A percentile compares a stretch with the other conserved stretches of the same genome.
Conservation (phyloP, 208 protist species). For the Strigomonas culicis region DNA sequence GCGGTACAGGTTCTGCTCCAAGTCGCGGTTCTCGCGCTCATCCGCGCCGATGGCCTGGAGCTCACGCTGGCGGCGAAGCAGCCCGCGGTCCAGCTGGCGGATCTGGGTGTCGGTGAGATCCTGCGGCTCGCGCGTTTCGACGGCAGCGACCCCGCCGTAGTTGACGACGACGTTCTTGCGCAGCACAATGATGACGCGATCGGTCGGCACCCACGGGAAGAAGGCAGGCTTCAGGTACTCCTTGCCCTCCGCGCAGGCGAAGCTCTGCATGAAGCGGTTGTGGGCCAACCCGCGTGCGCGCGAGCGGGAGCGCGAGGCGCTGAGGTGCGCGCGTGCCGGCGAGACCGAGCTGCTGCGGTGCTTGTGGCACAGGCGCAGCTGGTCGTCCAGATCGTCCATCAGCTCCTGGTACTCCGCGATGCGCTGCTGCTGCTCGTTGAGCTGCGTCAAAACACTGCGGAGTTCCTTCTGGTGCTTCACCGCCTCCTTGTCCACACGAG, state of each 20-base stretch:
- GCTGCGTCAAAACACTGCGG: slow-evolving; percentile 62
- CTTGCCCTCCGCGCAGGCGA: slow-evolving; percentile 63
- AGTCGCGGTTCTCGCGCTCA: slow-evolving; percentile 12
- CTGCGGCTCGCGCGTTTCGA: slow-evolving; percentile 41
- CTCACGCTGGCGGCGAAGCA: slow-evolving; percentile 32
- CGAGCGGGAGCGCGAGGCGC: slow-evolving; percentile 15
- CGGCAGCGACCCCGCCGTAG: slow-evolving; percentile 37
- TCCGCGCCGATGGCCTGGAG: slow-evolving; percentile 23
- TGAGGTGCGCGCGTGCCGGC: slow-evolving; percentile 12
- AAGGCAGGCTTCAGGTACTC: slow-evolving; percentile 74
- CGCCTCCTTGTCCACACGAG: slow-evolving; percentile 45
- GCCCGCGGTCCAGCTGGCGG: slow-evolving; percentile 44
- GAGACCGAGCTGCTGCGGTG: slow-evolving; percentile 21
- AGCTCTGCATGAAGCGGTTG: slow-evolving; percentile 62
- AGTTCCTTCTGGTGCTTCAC: slow-evolving; percentile 52
- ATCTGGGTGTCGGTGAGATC: slow-evolving; percentile 60
- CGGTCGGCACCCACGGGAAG: slow-evolving; percentile 68
- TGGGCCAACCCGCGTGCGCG: slow-evolving; percentile 13
- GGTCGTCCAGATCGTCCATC: slow-evolving; percentile 74
- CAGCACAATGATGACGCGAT: slow-evolving; percentile 66
- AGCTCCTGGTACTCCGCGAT: slow-evolving; percentile 71
- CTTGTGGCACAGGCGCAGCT: slow-evolving; percentile 56
- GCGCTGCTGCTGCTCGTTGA: slow-evolving; percentile 64
- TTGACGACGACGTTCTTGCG: slow-evolving; percentile 64
- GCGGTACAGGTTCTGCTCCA: slow-evolving; percentile 48